phyloP scores from a whole-genome alignment of 139 green algal genomes.

The Chlamydomonas sp. region DNA sequence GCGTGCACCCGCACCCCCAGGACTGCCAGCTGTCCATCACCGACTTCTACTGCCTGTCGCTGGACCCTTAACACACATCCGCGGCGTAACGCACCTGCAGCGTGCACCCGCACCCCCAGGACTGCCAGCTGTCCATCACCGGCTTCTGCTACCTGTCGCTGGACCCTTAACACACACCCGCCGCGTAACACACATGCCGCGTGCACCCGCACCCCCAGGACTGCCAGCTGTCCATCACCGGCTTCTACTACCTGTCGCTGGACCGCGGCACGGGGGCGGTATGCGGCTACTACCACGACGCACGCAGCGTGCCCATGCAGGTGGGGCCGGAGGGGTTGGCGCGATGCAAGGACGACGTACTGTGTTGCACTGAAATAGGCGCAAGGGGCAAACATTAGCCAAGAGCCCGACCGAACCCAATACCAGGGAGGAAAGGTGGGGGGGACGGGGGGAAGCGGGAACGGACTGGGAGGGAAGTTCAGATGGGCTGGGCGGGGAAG shows the following conservation, averaged over 20 bases:
- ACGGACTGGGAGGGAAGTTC: too few species aligned
- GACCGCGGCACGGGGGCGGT: constrained; percentile 8
- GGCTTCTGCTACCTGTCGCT: neutral
- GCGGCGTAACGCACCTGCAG: too few species aligned
- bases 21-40: neutral
- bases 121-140: neutral
- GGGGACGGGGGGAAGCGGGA: too few species aligned
- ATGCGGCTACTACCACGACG: constrained; percentile 23
- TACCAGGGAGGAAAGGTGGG: too few species aligned
- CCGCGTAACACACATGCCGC: neutral
- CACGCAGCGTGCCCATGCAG: constrained; percentile 5
- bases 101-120: too few species aligned
- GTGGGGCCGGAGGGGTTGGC: neutral
- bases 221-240: constrained; percentile 33
- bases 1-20: neutral
- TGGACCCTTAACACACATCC: neutral
- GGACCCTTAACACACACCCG: neutral
- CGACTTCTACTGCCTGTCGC: neutral
- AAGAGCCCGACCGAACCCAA: too few species aligned
- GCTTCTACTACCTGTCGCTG: constrained; percentile 43
- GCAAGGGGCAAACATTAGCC: too few species aligned
- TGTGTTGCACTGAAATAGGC: too few species aligned
- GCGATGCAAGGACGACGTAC: neutral
- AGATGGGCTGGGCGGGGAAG: too few species aligned
- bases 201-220: neutral